Evolutionary conservation across 768 basidiomycete genomes (phyloP).

Genomic region (Plicaturopsis crispa): DNA sequence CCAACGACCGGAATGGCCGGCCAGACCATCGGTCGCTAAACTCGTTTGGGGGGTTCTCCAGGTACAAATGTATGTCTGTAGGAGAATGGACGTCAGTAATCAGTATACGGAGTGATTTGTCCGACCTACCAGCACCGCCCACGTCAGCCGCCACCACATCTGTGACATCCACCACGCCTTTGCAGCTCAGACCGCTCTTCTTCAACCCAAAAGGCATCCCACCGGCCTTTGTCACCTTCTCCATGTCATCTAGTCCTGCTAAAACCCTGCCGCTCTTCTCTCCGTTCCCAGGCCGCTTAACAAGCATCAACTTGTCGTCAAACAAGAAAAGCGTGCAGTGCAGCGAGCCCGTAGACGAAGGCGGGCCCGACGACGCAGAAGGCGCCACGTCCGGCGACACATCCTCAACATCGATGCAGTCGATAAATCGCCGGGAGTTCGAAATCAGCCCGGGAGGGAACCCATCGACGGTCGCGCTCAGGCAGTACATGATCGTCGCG

Average conservation of each 20-base stretch:
- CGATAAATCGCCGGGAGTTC: constrained; percentile 79
- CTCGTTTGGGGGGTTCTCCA: constrained; percentile 78
- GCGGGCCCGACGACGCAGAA: constrained; percentile 31
- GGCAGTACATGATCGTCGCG: constrained; percentile 80
- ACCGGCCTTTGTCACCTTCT: constrained; percentile 60
- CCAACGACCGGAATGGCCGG: constrained; percentile 73
- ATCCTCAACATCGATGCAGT: constrained; percentile 92
- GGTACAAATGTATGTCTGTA: constrained; percentile 76
- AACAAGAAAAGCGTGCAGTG: constrained; percentile 91
- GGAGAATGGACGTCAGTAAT: constrained; percentile 3
- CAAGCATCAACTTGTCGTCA: constrained; percentile 88
- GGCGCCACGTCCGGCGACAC: constrained; percentile 42
- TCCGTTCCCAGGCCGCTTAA: constrained; percentile 72
- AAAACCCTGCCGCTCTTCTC: constrained; percentile 68
- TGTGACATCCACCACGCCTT: constrained; percentile 77
- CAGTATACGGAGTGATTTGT: constrained; percentile 5
- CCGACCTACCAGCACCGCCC: constrained; percentile 69
- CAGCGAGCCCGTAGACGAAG: constrained; percentile 38
- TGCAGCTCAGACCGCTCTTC: constrained; percentile 77
- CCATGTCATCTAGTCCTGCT: constrained; percentile 72
- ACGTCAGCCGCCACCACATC: constrained; percentile 81
- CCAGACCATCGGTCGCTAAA: constrained; percentile 84
- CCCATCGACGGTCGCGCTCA: constrained; percentile 78
- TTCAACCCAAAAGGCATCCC: constrained; percentile 58
- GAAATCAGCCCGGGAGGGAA: constrained; percentile 91